Conservation (phyloP, 805 yeast genomes). For the Saturnispora mendoncae region DNA sequence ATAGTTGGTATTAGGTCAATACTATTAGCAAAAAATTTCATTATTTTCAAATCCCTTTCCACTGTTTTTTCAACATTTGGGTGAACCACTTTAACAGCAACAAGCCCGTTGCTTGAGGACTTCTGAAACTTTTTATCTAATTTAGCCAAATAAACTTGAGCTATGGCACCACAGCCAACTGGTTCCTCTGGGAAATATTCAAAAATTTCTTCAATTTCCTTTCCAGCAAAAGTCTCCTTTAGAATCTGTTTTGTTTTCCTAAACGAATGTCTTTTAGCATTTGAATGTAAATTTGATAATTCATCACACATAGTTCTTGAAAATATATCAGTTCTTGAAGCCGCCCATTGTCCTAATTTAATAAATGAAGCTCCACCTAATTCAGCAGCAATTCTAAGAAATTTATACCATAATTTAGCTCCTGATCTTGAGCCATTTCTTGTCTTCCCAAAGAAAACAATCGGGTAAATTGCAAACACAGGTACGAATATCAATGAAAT, state of each 20-base stretch:
- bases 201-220: constrained; percentile 61
- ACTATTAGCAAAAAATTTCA: constrained; percentile 67
- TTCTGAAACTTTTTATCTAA: constrained; percentile 36
- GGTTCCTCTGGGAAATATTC: constrained; percentile 70
- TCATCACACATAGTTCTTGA: constrained; percentile 71
- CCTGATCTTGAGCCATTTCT: constrained; percentile 45
- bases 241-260: constrained; percentile 50
- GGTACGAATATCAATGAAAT: constrained; percentile 63
- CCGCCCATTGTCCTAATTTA: constrained; percentile 98
- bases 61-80: constrained; percentile 72
- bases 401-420: constrained; percentile 58
- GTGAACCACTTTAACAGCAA: constrained; percentile 88
- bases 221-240: constrained; percentile 46
- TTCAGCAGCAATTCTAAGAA: constrained; percentile 61
- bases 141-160: constrained; percentile 82
- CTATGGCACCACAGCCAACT: constrained; percentile 96
- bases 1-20: constrained; percentile 78
- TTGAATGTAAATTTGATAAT: constrained; percentile 69
- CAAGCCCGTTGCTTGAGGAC: constrained; percentile 42
- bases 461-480: constrained; percentile 54
- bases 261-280: constrained; percentile 67
- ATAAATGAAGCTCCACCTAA: constrained; percentile 87
- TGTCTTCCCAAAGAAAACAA: constrained; percentile 44
- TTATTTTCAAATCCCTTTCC: constrained; percentile 72
- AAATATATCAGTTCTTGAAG: constrained; percentile 90